These are phyloP conservation scores for Psilocybe subaeruginosa DNA, from an alignment of 768 basidiomycete species.

Conservation along the genomic window DNA sequence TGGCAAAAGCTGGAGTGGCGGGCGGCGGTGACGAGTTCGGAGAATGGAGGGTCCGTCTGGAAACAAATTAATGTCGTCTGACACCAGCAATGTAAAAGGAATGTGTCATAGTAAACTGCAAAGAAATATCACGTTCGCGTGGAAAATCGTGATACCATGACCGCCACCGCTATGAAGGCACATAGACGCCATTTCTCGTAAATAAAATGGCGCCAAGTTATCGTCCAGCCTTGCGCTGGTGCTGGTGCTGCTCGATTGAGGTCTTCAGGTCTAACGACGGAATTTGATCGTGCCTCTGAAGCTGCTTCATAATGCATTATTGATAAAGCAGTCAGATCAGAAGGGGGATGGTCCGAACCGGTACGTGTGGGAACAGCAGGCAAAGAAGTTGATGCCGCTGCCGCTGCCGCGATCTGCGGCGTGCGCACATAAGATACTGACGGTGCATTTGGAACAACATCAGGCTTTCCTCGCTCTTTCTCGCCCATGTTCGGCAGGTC, in stretches of 20 bases:
- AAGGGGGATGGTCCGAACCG: neutral
- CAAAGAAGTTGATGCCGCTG: constrained; percentile 10
- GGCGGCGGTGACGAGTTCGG: neutral
- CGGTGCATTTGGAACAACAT: constrained; percentile 16
- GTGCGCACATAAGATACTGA: constrained; percentile 21
- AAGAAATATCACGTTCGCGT: constrained; percentile 38
- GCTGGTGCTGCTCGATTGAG: constrained; percentile 27
- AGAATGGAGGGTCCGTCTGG: neutral
- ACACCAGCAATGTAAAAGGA: neutral
- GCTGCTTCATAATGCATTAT: neutral
- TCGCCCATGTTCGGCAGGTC: constrained; percentile 95
- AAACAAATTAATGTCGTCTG: neutral
- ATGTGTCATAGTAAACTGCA: neutral
- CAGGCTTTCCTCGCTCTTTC: constrained; percentile 63
- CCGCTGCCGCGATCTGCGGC: constrained; percentile 11
- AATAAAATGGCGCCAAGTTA: constrained; percentile 64
- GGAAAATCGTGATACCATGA: constrained; percentile 77
- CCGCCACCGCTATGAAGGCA: constrained; percentile 73
- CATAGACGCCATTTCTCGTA: constrained; percentile 91
- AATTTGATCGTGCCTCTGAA: constrained; percentile 1
- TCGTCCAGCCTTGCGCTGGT: constrained; percentile 53
- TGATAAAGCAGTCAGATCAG: neutral
- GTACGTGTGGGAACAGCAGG: neutral
- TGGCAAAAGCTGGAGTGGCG: neutral
- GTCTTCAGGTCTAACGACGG: constrained; percentile 17